These are phyloP conservation scores for Boletus bicolor DNA, from an alignment of 768 basidiomycete species.

Conservation along the genomic window DNA sequence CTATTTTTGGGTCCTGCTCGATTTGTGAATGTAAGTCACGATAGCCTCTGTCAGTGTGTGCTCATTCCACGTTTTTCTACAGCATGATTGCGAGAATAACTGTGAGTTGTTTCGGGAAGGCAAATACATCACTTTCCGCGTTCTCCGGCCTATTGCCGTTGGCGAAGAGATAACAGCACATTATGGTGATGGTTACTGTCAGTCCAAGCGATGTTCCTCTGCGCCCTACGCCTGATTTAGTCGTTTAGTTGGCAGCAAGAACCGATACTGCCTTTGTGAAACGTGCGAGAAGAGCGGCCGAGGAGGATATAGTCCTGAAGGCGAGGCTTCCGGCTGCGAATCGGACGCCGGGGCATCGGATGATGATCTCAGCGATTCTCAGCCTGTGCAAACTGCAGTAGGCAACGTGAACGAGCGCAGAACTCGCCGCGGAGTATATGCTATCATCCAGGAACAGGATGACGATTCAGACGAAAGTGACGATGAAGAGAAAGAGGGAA, in stretches of 20 bases:
- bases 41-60: background rate
- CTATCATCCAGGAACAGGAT: slow-evolving; percentile 56
- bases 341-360: slow-evolving; percentile 43
- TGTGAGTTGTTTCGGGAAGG: slow-evolving; percentile 87
- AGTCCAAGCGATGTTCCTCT: slow-evolving; percentile 35
- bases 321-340: slow-evolving; percentile 45
- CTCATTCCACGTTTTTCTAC: slow-evolving; percentile 9
- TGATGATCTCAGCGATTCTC: slow-evolving; percentile 34
- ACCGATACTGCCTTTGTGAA: slow-evolving; percentile 79
- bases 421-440: slow-evolving; percentile 80
- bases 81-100: slow-evolving; percentile 91
- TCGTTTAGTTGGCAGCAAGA: slow-evolving; percentile 57
- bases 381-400: slow-evolving; percentile 45
- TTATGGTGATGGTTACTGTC: slow-evolving; percentile 89
- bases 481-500: slow-evolving; percentile 48
- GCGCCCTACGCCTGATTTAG: slow-evolving; percentile 29
- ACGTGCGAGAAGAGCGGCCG: slow-evolving; percentile 75
- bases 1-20: slow-evolving; percentile 88
- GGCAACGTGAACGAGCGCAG: slow-evolving; percentile 76
- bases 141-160: slow-evolving; percentile 68
- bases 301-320: slow-evolving; percentile 66
- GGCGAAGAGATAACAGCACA: slow-evolving; percentile 90
- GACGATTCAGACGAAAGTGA: slow-evolving; percentile 63
- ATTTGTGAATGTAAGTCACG: slow-evolving; percentile 78
- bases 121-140: slow-evolving; percentile 85